Evolutionary conservation across 495 filamentous ascomycete species (phyloP), one percentile per base, ranked within the genome.

Genomic region (Sporormia fimetaria): DNA sequence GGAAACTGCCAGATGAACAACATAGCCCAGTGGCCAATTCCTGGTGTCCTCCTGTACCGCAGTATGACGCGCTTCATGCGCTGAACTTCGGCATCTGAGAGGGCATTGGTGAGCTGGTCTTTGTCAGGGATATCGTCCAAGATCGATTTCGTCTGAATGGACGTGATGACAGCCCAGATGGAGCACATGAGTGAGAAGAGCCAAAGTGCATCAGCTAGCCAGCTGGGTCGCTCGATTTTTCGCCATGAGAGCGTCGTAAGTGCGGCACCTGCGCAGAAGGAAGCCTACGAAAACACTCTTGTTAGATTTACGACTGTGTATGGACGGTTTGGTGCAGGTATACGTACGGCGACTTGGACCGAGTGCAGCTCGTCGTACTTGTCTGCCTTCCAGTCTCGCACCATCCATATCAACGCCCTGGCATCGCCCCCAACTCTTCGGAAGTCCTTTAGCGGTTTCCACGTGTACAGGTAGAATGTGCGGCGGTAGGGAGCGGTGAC

Each of bases 1-100:
- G 49, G 40, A 30, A 52, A 52, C 20, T 47, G 49, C 49, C 49
- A 52, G 15, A 52, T 26, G 28, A 52, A 52, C 3, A 52, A 4
- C 49, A 52, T 47, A 20, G 40, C 26, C 21, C 44, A 52, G 21
- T 52, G 49, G 2, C 20, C 34, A 18, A 40, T 38, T 10, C 49
- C 43, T 21, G 49, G 49, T 11, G 14, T 36, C 26, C 44, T 52
- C 17, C 36, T 43, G 24, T 52, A 47, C 22, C 37, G 32, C 25
- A 47, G 28, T 21, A 52, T 47, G 3, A 33, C 33, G 9, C 38
- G 16, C 16, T 33, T 23, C 26, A 39, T 42, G 12, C 42, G 36
- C 26, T 52, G 26, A 6, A 52, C 16, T 14, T 52, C 49, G 36
- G 14, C 24, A 14, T 47, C 43, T 16, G 42, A 26, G 5, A 52